Percentiles rank a stretch among this genome's conserved stretches.
Conservation (phyloP, 1,284 basidiomycete genomes). For the Athelia sp. region DNA sequence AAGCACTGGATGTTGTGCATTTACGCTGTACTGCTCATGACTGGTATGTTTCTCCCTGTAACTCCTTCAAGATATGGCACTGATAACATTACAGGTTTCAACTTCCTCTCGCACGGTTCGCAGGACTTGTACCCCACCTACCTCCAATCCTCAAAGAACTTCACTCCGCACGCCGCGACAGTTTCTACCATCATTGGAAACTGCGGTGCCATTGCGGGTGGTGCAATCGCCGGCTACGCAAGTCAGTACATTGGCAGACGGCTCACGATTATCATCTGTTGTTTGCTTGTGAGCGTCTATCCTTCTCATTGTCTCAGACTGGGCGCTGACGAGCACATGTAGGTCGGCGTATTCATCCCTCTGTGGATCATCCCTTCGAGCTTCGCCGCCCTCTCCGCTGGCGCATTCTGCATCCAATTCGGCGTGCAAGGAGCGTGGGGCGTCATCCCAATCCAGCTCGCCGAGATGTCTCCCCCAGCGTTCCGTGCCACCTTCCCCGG, state of each 20-base stretch:
- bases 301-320: constrained; percentile 8
- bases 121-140: constrained; percentile 85
- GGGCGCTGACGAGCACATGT: constrained; percentile 52
- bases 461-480: constrained; percentile 87
- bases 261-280: neutral
- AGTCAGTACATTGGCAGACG: neutral
- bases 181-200: constrained; percentile 91
- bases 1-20: constrained; percentile 85
- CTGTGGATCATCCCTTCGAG: constrained; percentile 79
- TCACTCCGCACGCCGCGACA: constrained; percentile 58
- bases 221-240: constrained; percentile 6
- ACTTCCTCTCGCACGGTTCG: constrained; percentile 88
- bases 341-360: constrained; percentile 57
- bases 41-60: constrained; percentile 41
- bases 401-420: constrained; percentile 85
- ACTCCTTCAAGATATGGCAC: constrained; percentile 2
- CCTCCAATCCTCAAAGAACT: constrained; percentile 57
- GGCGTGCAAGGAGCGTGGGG: constrained; percentile 88
- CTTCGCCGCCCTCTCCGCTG: constrained; percentile 65
- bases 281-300: constrained; percentile 9
- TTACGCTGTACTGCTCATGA: constrained; percentile 79
- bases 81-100: constrained; percentile 58
- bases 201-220: constrained; percentile 54
- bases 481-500: constrained; percentile 94
- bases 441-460: constrained; percentile 81